Percentiles rank a stretch among this genome's conserved stretches.
Evolutionary conservation across 2,329 filamentous ascomycete species (phyloP).

Genomic region (Fusarium sp.): DNA sequence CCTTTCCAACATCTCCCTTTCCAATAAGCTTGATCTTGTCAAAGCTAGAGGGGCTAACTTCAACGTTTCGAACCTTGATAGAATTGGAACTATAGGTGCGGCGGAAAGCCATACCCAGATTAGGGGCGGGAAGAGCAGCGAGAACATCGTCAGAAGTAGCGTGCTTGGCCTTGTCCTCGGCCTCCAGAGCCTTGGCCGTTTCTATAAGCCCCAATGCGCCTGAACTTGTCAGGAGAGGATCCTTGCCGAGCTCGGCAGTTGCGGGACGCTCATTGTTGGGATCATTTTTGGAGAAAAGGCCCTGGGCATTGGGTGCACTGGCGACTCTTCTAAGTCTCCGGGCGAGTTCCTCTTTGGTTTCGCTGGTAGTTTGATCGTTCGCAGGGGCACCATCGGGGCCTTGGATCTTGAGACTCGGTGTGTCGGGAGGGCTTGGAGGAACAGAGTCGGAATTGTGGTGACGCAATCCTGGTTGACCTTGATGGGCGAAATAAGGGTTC

Average conservation of each 20-base stretch:
- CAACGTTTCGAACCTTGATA: constrained; percentile 97
- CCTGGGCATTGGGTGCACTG: constrained; percentile 96
- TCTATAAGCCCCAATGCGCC: constrained; percentile 52
- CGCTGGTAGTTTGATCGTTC: constrained; percentile 73
- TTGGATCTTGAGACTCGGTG: constrained; percentile 79
- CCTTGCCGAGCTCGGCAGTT: constrained; percentile 87
- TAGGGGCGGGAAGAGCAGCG: constrained; percentile 71
- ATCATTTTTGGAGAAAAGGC: constrained; percentile 73
- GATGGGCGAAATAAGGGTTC: constrained; percentile 97
- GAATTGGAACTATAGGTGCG: constrained; percentile 99
- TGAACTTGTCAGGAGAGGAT: constrained; percentile 69
- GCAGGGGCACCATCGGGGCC: constrained; percentile 70
- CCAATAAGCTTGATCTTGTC: constrained; percentile 99
- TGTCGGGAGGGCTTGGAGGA: constrained; percentile 91
- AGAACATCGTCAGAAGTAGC: constrained; percentile 61
- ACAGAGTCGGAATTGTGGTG: constrained; percentile 96
- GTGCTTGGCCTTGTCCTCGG: constrained; percentile 47
- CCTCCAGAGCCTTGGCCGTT: constrained; percentile 37
- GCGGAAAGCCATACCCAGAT: constrained; percentile 79
- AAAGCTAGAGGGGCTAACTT: constrained; percentile 94
- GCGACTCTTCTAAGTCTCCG: constrained; percentile 92
- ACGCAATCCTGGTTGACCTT: constrained; percentile 90
- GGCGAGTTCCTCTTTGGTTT: constrained; percentile 92
- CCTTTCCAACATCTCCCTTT: constrained; percentile 98
- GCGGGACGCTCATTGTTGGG: constrained; percentile 74